phyloP scores from a whole-genome alignment of 495 filamentous ascomycete genomes.

The Neurospora discreta region DNA sequence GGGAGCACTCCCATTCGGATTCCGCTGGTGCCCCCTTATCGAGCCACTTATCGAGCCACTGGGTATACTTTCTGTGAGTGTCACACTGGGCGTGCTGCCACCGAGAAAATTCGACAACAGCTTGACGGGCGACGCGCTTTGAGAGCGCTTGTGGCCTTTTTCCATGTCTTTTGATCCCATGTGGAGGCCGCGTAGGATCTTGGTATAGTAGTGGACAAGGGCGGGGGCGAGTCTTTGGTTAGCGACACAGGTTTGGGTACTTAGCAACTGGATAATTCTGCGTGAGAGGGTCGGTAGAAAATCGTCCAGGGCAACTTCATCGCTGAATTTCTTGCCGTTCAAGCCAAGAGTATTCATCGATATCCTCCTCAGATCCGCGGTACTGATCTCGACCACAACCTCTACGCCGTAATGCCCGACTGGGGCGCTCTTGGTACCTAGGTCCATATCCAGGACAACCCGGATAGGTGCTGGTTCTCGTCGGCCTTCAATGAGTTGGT shows the following conservation, averaged over 20 bases:
- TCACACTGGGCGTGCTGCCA: slow-evolving; percentile 22
- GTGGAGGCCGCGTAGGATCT: slow-evolving; percentile 61
- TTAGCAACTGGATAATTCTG: slow-evolving; percentile 47
- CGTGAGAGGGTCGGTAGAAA: slow-evolving; percentile 53
- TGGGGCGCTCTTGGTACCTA: slow-evolving; percentile 43
- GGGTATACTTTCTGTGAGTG: not conserved
- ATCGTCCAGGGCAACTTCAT: slow-evolving; percentile 56
- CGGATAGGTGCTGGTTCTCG: slow-evolving; percentile 47
- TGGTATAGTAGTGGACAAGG: slow-evolving; percentile 56
- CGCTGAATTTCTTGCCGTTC: slow-evolving; percentile 51
- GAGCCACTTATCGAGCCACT: slow-evolving; percentile 11
- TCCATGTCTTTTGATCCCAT: slow-evolving; percentile 45
- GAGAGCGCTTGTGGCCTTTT: slow-evolving; percentile 41
- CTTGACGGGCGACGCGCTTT: slow-evolving; percentile 75
- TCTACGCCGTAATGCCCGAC: slow-evolving; percentile 62
- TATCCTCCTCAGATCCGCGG: slow-evolving; percentile 27
- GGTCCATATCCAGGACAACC: slow-evolving; percentile 50
- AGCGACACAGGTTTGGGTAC: slow-evolving; percentile 54
- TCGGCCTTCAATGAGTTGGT: slow-evolving; percentile 42
- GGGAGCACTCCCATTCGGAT: slow-evolving; percentile 23
- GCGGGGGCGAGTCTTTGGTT: slow-evolving; percentile 56
- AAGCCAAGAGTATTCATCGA: slow-evolving; percentile 49
- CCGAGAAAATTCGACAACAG: slow-evolving; percentile 74
- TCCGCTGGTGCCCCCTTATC: slow-evolving; percentile 25
- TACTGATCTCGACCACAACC: slow-evolving; percentile 44